Percentiles rank a stretch among this genome's conserved stretches.
Conservation (phyloP, 140 eudicot species). For the Stevia rebaudiana region DNA sequence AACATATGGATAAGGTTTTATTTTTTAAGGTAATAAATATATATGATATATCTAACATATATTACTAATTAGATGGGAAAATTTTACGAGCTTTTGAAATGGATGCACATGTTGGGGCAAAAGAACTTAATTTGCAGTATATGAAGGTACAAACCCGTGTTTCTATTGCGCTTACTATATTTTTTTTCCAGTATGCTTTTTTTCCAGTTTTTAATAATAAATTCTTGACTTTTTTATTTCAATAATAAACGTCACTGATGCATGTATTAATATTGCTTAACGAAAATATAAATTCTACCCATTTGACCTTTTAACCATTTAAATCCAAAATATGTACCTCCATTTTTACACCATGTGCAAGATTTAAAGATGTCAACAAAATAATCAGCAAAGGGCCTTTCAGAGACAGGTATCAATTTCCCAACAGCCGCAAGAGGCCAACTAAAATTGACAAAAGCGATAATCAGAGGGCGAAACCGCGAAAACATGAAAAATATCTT, state of each 20-base stretch:
- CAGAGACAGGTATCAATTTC: slow-evolving; percentile 76
- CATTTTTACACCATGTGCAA: slow-evolving; percentile 8
- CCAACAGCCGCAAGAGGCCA: slow-evolving; percentile 91
- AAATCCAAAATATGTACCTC: too few relatives aligned
- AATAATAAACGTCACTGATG: not conserved
- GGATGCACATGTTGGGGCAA: slow-evolving; percentile 96
- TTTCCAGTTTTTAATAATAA: too few relatives aligned
- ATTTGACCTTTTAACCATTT: too few relatives aligned
- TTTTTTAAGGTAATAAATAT: slow-evolving; percentile 87
- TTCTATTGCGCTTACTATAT: slow-evolving; percentile 7
- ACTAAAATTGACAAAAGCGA: slow-evolving; percentile 28
- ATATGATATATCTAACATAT: slow-evolving; percentile 9
- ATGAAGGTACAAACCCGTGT: slow-evolving; percentile 68
- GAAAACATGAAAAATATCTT: not conserved
- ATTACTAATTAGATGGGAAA: slow-evolving; percentile 78
- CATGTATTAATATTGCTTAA: not conserved
- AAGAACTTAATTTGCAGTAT: slow-evolving; percentile 95
- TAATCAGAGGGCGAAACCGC: not conserved
- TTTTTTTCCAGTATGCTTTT: too few relatives aligned
- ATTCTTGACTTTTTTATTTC: not conserved
- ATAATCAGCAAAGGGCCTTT: slow-evolving; percentile 51
- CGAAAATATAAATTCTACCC: too few relatives aligned
- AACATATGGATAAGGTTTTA: slow-evolving; percentile 93
- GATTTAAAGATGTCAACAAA: slow-evolving; percentile 22
- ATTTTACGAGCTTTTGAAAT: slow-evolving; percentile 96